phyloP scores from a whole-genome alignment of 2,329 filamentous ascomycete species.

The Trichoderma sp. region DNA sequence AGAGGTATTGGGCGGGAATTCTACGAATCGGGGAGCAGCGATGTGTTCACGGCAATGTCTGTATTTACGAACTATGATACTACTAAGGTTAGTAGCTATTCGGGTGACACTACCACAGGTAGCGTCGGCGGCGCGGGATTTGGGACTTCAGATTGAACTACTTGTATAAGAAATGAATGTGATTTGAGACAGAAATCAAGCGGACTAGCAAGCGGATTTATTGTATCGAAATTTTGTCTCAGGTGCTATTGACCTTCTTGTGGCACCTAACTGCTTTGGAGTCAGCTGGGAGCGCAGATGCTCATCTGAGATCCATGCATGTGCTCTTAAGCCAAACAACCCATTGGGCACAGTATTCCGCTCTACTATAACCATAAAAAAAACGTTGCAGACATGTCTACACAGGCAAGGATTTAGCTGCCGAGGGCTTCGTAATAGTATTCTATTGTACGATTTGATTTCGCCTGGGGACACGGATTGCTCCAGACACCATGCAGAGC shows the following conservation, averaged over 20 bases:
- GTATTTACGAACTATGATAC: not conserved
- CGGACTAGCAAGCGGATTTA: not conserved
- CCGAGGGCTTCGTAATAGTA: not conserved
- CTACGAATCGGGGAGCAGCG: not conserved
- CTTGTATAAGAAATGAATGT: not conserved
- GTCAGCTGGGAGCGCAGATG: no score
- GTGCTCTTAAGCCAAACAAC: no score
- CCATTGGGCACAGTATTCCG: no score
- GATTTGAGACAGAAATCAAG: not conserved
- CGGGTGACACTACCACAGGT: not conserved
- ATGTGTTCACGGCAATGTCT: not conserved
- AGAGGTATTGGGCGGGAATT: not conserved
- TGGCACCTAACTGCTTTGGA: not conserved
- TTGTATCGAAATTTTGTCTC: not conserved
- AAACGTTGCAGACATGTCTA: no score
- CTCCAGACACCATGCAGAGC: not conserved
- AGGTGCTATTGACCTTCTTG: not conserved
- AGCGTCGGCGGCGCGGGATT: not conserved
- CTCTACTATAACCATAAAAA: no score
- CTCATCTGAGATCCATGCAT: no score
- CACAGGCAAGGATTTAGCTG: not conserved
- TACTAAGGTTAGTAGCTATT: not conserved
- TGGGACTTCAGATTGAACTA: conserved; percentile 8
- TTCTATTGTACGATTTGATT: not conserved
- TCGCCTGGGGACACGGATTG: not conserved